Evolutionary conservation across 371 early-diverging fungal species (phyloP), one percentile per base, ranked within the genome.

Genomic region (Apophysomyces sp.): DNA sequence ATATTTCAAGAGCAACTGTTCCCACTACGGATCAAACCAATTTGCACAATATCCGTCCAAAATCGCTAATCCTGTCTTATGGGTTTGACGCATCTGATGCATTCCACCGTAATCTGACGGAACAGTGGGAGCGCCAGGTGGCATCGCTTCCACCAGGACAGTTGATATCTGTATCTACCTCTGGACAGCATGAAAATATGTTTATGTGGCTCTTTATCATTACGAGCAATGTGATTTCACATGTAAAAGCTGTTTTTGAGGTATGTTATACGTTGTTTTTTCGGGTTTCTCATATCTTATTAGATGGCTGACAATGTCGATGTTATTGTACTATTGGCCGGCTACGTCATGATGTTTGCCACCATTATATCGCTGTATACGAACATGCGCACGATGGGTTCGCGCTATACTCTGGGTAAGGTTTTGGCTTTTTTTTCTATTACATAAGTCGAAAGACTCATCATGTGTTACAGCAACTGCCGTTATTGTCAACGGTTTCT

Each of bases 351-450:
- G 73, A 91, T 93, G 83, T 80, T 87, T 55, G 83, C 82, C 55
- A 93, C 94, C 6, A 87, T 95, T 62, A 76, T 88, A 28, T 81
- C 86, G 30, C 76, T 94, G 11, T 94, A 93, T 56, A 68, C 81
- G 55, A 94, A 92, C 61, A 92, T 95, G 93, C 86, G 92, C 57
- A 76, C 82, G 27, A 79, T 93, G 61, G 94, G 94, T 27, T 94
- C 94, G 13, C 83, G 85, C 57, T 86, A 87, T 62, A 86, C 91
- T 1, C 80, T 95, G 52, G 92, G 88, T 74, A 78, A 77, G 61
- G 13, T 65, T 15, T 8, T 39, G 21, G 27, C 18, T 16, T 44
- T 2, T 58, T 55, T 40, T 41, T 27, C 51, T 51, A 28, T 21
- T 28, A 52, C 15, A 40, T 21, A 11, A 28, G 3, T 28, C n/a